Conservation (phyloP, 2,329 filamentous ascomycete genomes). For the Calonectria fujianensis region DNA sequence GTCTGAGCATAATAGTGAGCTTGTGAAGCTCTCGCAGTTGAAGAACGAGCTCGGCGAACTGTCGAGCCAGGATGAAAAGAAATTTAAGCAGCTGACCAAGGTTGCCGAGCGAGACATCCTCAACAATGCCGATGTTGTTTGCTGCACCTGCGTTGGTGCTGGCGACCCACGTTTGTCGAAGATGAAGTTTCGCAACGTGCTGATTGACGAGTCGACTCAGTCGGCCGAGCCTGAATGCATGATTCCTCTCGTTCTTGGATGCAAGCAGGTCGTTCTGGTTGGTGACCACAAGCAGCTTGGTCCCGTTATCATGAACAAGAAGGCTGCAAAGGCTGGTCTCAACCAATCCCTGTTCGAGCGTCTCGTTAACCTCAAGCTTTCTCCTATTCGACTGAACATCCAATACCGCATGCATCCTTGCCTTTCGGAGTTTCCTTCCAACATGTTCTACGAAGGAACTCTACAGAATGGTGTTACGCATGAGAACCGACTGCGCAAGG, state of each 20-base stretch:
- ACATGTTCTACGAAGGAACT: conserved; percentile 99
- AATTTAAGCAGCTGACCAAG: conserved; percentile 96
- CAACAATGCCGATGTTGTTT: conserved; percentile 96
- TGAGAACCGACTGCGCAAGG: conserved; percentile 89
- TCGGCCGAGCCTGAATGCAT: conserved; percentile 99
- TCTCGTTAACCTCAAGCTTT: conserved; percentile 91
- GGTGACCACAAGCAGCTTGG: conserved; percentile 98
- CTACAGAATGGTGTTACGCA: conserved; percentile 97
- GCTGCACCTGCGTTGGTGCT: conserved; percentile 98
- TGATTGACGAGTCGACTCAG: conserved; percentile 98
- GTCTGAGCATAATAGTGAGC: conserved; percentile 96
- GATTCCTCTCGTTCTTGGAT: conserved; percentile 97
- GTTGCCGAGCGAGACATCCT: conserved; percentile 96
- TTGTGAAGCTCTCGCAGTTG: conserved; percentile 93
- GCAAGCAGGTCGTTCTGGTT: conserved; percentile 99
- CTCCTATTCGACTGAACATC: conserved; percentile 94
- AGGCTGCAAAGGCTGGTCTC: conserved; percentile 96
- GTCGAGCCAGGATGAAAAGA: conserved; percentile 97
- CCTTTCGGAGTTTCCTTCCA: conserved; percentile 96
- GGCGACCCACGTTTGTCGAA: conserved; percentile 96
- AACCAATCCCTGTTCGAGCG: conserved; percentile 99
- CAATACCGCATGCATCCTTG: conserved; percentile 99
- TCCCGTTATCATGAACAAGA: conserved; percentile 99
- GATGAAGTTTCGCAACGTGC: conserved; percentile 97
- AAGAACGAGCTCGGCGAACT: conserved; percentile 94